Percentiles rank a stretch among this genome's conserved stretches.
phyloP scores from a whole-genome alignment of 1,284 basidiomycete species.

The Coniferiporia sulphurascens region DNA sequence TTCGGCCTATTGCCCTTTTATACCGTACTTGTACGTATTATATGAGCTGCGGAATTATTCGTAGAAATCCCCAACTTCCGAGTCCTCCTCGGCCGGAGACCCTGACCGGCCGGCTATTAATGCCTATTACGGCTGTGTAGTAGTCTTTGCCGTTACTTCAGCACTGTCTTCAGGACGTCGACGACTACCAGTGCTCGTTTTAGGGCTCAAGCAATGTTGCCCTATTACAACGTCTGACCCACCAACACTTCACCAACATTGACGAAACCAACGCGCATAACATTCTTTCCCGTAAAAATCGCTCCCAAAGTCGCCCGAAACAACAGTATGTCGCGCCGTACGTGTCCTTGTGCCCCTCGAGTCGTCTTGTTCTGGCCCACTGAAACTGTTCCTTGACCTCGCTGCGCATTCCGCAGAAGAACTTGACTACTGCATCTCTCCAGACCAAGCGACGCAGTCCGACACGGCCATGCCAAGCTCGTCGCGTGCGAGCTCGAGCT shows the following conservation, averaged over 20 bases:
- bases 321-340: conserved; percentile 15
- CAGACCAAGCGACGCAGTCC: not conserved
- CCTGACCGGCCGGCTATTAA: too few species aligned
- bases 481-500: conserved; percentile 12
- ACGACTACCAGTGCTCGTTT: conserved; percentile 1
- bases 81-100: too few species aligned
- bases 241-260: not conserved
- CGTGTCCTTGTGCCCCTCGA: conserved; percentile 2
- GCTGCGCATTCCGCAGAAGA: not conserved
- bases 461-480: conserved; percentile 8
- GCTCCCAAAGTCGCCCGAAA: not conserved
- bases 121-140: not conserved
- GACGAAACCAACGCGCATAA: not conserved
- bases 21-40: not conserved
- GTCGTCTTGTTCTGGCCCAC: not conserved
- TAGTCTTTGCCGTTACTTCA: not conserved
- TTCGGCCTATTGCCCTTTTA: not conserved
- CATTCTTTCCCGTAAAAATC: not conserved
- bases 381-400: not conserved
- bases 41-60: not conserved
- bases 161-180: not conserved
- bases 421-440: conserved; percentile 1
- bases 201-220: conserved; percentile 3
- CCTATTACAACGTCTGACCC: not conserved
- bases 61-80: not conserved